Evolutionary conservation across 257 asterid genomes (phyloP).

Genomic region (Solanum corneliomulleri): DNA sequence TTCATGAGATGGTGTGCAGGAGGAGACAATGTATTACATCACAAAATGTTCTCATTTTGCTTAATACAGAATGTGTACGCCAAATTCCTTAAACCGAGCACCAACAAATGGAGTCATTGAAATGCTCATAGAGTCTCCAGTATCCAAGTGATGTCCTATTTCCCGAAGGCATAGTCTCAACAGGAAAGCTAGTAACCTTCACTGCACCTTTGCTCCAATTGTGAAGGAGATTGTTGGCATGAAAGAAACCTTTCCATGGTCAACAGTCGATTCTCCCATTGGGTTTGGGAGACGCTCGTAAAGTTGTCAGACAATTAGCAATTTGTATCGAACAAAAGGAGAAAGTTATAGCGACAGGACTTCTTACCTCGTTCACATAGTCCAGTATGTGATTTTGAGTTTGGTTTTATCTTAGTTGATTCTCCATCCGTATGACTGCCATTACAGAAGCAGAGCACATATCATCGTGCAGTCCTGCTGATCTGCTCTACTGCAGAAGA

Average conservation of each 20-base stretch:
- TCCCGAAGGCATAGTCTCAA: too few species aligned
- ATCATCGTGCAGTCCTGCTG: slow-evolving; percentile 31
- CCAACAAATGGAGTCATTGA: too few species aligned
- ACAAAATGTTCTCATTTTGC: too few species aligned
- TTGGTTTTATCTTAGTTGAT: slow-evolving; percentile 41
- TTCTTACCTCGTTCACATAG: slow-evolving; percentile 18
- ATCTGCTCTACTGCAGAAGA: slow-evolving; percentile 41
- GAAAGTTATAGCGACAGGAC: background rate
- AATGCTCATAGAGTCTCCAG: too few species aligned
- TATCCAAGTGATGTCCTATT: too few species aligned
- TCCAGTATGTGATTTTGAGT: slow-evolving; percentile 31
- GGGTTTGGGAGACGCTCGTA: slow-evolving; percentile 70
- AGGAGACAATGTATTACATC: too few species aligned
- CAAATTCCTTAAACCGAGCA: too few species aligned
- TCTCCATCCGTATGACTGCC: slow-evolving; percentile 58
- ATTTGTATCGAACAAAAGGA: background rate
- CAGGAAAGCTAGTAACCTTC: too few species aligned
- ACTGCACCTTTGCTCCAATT: slow-evolving; percentile 34
- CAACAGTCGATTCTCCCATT: slow-evolving; percentile 64
- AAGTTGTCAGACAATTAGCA: slow-evolving; percentile 26
- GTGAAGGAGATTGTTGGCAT: slow-evolving; percentile 62
- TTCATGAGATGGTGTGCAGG: too few species aligned
- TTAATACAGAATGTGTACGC: too few species aligned
- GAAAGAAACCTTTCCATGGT: slow-evolving; percentile 45
- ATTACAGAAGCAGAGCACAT: slow-evolving; percentile 66